Conservation (phyloP, 257 asterid genomes). For the Haberlea rhodopensis region DNA sequence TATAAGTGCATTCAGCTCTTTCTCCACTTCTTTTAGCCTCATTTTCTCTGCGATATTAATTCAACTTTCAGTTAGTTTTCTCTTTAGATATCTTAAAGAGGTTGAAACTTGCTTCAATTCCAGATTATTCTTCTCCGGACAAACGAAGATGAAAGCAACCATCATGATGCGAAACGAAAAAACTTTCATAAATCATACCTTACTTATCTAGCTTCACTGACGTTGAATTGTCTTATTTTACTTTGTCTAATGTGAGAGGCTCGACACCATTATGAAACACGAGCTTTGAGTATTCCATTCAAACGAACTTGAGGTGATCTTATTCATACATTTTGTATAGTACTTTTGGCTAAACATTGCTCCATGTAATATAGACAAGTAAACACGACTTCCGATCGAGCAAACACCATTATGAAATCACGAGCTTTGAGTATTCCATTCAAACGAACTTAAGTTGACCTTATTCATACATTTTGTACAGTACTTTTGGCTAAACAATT, state of each 20-base stretch:
- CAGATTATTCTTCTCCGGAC: slow-evolving; percentile 60
- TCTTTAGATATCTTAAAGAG: neutral
- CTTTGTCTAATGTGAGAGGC: neutral
- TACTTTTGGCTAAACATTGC: too few species aligned
- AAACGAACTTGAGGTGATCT: too few species aligned
- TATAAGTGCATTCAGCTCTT: slow-evolving; percentile 17
- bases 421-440: too few species aligned
- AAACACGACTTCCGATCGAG: too few species aligned
- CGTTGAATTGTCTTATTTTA: neutral
- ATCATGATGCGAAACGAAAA: slow-evolving; percentile 47
- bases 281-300: slow-evolving; percentile 41
- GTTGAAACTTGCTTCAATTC: slow-evolving; percentile 19
- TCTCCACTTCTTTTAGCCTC: neutral
- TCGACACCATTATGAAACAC: neutral
- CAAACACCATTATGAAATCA: too few species aligned
- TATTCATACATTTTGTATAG: too few species aligned
- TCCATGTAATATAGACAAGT: too few species aligned
- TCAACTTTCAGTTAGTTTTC: neutral
- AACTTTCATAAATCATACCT: slow-evolving; percentile 55
- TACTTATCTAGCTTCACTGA: slow-evolving; percentile 32
- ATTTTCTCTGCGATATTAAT: neutral
- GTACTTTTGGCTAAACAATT: too few species aligned
- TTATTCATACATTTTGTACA: too few species aligned
- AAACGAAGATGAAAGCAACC: slow-evolving; percentile 26
- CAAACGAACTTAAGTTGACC: too few species aligned